Conservation (phyloP, 768 basidiomycete genomes). For the Collybiopsis luxurians region DNA sequence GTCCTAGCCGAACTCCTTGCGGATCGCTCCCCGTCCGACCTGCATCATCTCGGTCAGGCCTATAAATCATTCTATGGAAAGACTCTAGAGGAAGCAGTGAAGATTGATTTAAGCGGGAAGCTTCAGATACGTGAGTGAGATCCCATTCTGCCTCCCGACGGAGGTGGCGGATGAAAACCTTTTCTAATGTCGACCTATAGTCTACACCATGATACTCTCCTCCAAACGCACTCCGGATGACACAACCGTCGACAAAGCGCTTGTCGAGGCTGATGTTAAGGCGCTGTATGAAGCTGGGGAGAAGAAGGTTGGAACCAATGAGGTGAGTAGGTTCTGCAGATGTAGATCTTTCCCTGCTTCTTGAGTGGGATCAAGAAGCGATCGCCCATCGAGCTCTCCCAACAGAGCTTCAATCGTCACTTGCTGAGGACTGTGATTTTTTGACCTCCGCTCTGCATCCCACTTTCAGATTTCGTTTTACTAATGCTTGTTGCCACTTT, state of each 20-base stretch:
- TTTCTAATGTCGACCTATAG: too few species aligned
- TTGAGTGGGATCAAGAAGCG: too few species aligned
- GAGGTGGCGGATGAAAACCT: too few species aligned
- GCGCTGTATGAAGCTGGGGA: slow-evolving; percentile 30
- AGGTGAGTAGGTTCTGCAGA: too few species aligned
- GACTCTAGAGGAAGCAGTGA: slow-evolving; percentile 6
- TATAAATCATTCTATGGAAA: neutral
- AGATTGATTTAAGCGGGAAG: slow-evolving; percentile 9
- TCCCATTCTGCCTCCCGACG: neutral
- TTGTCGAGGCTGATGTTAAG: too few species aligned
- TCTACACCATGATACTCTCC: slow-evolving; percentile 32
- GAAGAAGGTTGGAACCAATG: slow-evolving; percentile 32
- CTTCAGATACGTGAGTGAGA: slow-evolving; percentile 5
- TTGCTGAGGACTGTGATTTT: too few species aligned
- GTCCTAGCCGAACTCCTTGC: slow-evolving; percentile 9
- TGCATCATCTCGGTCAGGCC: neutral
- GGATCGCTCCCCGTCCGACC: slow-evolving; percentile 9
- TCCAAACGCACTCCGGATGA: slow-evolving; percentile 28
- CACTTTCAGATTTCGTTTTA: too few species aligned
- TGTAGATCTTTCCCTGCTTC: too few species aligned
- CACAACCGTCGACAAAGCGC: slow-evolving; percentile 25
- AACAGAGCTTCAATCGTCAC: too few species aligned
- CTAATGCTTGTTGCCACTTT: too few species aligned
- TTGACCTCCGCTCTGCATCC: too few species aligned
- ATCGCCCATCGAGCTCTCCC: too few species aligned